Percentiles rank a stretch among this genome's conserved stretches.
Evolutionary conservation across 345 rosid genomes (phyloP).

Genomic region (Corymbia maculata): DNA sequence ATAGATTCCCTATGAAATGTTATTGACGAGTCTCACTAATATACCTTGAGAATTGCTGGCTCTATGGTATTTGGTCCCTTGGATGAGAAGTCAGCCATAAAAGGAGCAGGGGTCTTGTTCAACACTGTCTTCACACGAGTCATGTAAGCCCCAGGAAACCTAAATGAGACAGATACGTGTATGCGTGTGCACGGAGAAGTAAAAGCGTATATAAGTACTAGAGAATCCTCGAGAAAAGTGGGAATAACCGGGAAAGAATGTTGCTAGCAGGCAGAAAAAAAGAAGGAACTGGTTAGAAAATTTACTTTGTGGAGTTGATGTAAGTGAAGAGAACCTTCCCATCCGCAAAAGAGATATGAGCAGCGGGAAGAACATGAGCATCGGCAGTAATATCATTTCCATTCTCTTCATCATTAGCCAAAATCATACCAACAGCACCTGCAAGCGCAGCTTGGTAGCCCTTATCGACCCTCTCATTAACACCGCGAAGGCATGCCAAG

Average conservation of each 20-base stretch:
- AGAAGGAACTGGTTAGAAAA: background rate
- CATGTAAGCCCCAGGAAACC: conserved; percentile 23
- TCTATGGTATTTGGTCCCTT: conserved; percentile 21
- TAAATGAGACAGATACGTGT: background rate
- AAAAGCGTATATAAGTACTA: background rate
- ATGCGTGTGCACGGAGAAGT: background rate
- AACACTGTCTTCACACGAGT: background rate
- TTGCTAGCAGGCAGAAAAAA: background rate
- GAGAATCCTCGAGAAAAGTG: background rate
- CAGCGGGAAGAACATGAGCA: conserved; percentile 55
- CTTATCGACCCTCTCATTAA: conserved; percentile 2
- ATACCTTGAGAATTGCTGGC: conserved; percentile 25
- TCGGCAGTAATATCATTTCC: conserved; percentile 24
- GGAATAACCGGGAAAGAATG: background rate
- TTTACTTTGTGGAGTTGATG: conserved; percentile 25
- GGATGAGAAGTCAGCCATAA: conserved; percentile 38
- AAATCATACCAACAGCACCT: conserved; percentile 24
- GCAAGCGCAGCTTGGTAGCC: background rate
- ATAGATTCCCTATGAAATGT: background rate
- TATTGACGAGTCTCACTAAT: background rate
- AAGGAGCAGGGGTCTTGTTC: conserved; percentile 18
- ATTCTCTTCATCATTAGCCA: conserved; percentile 3
- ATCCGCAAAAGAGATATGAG: conserved; percentile 42
- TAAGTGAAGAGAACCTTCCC: conserved; percentile 34
- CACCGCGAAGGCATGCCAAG: conserved; percentile 16